These are phyloP conservation scores for Thraustochytrium striatum DNA, from an alignment of 352 stramenopile genomes.

Conservation along the genomic window DNA sequence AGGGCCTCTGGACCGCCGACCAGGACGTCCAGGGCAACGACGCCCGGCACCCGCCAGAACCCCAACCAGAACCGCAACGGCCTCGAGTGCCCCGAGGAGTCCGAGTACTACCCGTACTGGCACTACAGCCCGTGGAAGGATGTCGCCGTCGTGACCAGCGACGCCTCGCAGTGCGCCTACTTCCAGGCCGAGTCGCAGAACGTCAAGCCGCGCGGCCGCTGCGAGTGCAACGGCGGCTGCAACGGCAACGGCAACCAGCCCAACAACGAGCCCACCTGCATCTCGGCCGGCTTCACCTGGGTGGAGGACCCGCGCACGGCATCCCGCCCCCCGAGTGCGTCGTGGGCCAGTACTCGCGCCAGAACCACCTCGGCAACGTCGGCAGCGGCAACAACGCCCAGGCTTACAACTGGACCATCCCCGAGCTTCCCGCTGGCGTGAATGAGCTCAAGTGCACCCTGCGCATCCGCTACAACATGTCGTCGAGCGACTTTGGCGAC, in stretches of 20 bases:
- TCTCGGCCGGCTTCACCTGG: slow-evolving; percentile 53
- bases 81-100: slow-evolving; percentile 58
- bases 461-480: slow-evolving; percentile 57
- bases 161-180: slow-evolving; percentile 51
- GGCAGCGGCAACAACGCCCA: slow-evolving; percentile 34
- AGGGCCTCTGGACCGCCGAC: slow-evolving; percentile 57
- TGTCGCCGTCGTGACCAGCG: slow-evolving; percentile 52
- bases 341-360: slow-evolving; percentile 52
- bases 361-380: slow-evolving; percentile 58
- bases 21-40: slow-evolving; percentile 51
- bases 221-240: slow-evolving; percentile 16
- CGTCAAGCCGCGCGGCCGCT: slow-evolving; percentile 25
- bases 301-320: slow-evolving; percentile 9
- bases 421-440: slow-evolving; percentile 32
- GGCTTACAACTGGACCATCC: slow-evolving; percentile 44
- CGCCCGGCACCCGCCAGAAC: slow-evolving; percentile 55
- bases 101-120: slow-evolving; percentile 61
- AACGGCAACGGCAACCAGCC: slow-evolving; percentile 47
- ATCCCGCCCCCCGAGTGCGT: slow-evolving; percentile 47
- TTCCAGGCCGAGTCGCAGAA: slow-evolving; percentile 56
- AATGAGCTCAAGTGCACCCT: slow-evolving; percentile 50
- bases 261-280: slow-evolving; percentile 54
- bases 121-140: slow-evolving; percentile 56
- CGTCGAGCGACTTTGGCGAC: slow-evolving; percentile 53
- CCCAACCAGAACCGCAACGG: slow-evolving; percentile 57